Evolutionary conservation across 2,329 filamentous ascomycete genomes (phyloP).

Genomic region (Mollisia scopiformis): DNA sequence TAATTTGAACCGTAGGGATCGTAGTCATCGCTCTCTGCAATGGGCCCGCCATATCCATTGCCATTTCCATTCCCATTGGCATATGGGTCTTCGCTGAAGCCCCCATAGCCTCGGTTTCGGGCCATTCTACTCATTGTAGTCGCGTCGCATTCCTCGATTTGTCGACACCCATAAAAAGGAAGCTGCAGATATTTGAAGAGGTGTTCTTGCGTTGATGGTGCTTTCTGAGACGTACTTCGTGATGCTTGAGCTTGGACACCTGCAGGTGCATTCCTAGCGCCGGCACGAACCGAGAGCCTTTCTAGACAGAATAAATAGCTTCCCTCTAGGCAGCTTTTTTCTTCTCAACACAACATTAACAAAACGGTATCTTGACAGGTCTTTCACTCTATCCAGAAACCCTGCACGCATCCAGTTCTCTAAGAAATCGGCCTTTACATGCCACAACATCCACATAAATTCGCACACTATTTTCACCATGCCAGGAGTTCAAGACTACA

Average conservation of each 20-base stretch:
- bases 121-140: constrained; percentile 33
- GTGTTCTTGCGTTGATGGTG: not conserved
- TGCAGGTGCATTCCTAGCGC: constrained; percentile 7
- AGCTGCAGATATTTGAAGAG: not conserved
- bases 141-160: constrained; percentile 21
- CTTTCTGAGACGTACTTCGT: not conserved
- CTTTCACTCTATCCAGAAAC: no score
- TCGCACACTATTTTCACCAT: not conserved
- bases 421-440: no score
- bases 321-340: not conserved
- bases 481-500: not conserved
- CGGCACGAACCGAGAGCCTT: constrained; percentile 6
- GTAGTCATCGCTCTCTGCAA: constrained; percentile 32
- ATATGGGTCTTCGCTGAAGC: constrained; percentile 34
- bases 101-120: constrained; percentile 35
- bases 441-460: no score
- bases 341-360: not conserved
- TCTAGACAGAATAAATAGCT: not conserved
- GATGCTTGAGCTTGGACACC: not conserved
- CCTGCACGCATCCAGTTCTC: no score
- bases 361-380: no score
- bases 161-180: constrained; percentile 26
- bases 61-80: constrained; percentile 30
- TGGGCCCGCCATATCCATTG: constrained; percentile 25
- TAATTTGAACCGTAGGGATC: constrained; percentile 35